Evolutionary conservation across 2,329 filamentous ascomycete species (phyloP).

Genomic region (Colletotrichum eleusines): DNA sequence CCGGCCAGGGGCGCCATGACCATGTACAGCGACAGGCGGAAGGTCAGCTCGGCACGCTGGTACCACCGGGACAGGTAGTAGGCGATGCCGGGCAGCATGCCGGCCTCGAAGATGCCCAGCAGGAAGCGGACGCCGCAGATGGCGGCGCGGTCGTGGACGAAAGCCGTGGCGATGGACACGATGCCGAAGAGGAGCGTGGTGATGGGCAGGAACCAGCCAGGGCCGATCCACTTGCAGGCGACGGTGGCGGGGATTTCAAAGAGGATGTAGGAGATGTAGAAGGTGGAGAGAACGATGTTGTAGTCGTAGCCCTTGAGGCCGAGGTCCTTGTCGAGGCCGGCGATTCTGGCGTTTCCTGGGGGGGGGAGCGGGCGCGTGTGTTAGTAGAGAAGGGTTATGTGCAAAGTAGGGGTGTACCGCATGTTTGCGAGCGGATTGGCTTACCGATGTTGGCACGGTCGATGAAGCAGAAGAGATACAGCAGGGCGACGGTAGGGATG

Average conservation of each 20-base stretch:
- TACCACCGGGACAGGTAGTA: constrained; percentile 83
- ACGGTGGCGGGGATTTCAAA: constrained; percentile 79
- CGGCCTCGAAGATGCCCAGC: constrained; percentile 77
- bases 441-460: constrained; percentile 80
- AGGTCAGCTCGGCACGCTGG: constrained; percentile 74
- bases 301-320: constrained; percentile 73
- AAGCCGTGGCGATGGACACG: constrained; percentile 73
- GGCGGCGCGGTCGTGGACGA: constrained; percentile 66
- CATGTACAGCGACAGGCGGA: constrained; percentile 76
- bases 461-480: constrained; percentile 81
- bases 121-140: constrained; percentile 74
- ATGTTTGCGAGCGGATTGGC: constrained; percentile 28
- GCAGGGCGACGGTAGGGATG: constrained; percentile 72
- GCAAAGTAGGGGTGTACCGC: not conserved
- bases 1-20: constrained; percentile 78
- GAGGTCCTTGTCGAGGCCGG: constrained; percentile 73
- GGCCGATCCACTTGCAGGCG: constrained; percentile 77
- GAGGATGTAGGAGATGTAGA: constrained; percentile 80
- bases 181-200: constrained; percentile 74
- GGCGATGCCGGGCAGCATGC: constrained; percentile 79
- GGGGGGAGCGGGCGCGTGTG: not conserved
- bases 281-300: constrained; percentile 75
- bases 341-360: constrained; percentile 75
- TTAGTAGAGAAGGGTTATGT: not conserved
- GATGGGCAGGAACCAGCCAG: constrained; percentile 77